Evolutionary conservation across 371 early-diverging fungal species (phyloP), one percentile per base, ranked within the genome.

Genomic region (Mortierella sp.): DNA sequence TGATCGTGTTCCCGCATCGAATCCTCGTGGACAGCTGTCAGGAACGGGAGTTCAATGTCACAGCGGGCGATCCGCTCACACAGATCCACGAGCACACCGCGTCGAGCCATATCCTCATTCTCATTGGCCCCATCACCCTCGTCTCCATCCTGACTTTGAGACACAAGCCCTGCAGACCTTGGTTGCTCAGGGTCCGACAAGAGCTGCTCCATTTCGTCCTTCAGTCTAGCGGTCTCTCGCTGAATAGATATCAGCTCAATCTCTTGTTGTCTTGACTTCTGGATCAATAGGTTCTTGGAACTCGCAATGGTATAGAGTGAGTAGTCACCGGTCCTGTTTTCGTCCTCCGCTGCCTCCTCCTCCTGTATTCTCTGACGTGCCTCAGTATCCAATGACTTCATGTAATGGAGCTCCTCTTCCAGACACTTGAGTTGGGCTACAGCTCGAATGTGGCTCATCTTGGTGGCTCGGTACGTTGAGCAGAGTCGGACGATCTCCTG

Each of bases 371-470:
- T 73, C 38, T 55, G 76, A 10, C 60, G 18, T 16, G 44, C 54
- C 27, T 74, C 43, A 10, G 70, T 35, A 18, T 84, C 70, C 18
- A 84, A 76, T 0, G 54, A 74, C 38, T 75, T 75, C 81, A 84
- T 81, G 49, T 76, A 78, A 29, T 48, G 60, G 7, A 81, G 76
- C n/a, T 84, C 78, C 14, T 78, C 76, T 70, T 84, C 85, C 2
- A 84, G 70, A 7, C 76, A 78, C 72, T 79, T 77, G 65, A 84
- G 81, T 32, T 78, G 85, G 4, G 81, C 81, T 65, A 81, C 71
- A n/a, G 79, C 85, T 4, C 85, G 78, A 27, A 84, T 81, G 54
- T 84, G 85, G 35, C 76, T 78, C 85, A 84, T 84, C 56, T 84
- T 84, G 32, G 85, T 81, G 41, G 81, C 78, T 32, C 85, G 81